Evolutionary conservation across 805 yeast species (phyloP).

Genomic region (Torulaspora quercuum): DNA sequence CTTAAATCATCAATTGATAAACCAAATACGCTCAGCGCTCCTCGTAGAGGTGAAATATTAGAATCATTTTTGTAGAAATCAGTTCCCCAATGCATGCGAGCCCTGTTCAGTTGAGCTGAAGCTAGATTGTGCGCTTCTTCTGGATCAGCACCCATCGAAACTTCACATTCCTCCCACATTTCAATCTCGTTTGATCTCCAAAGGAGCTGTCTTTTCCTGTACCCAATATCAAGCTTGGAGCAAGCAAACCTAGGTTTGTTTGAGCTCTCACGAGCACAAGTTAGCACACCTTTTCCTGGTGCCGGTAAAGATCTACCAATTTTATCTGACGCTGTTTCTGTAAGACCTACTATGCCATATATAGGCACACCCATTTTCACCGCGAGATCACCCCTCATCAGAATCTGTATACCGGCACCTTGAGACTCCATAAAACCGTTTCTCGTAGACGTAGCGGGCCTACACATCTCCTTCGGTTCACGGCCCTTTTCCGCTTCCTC

Average conservation of each 20-base stretch:
- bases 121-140: constrained; percentile 70
- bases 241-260: constrained; percentile 30
- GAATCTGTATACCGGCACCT: constrained; percentile 85
- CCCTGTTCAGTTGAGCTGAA: constrained; percentile 70
- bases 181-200: constrained; percentile 68
- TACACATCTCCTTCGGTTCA: constrained; percentile 86
- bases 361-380: constrained; percentile 89
- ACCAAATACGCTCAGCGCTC: constrained; percentile 86
- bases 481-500: constrained; percentile 77
- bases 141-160: constrained; percentile 9
- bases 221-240: constrained; percentile 14
- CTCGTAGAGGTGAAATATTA: constrained; percentile 87
- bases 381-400: constrained; percentile 83
- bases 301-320: constrained; percentile 91
- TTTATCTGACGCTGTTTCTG: constrained; percentile 86
- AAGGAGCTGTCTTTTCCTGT: constrained; percentile 19
- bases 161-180: constrained; percentile 64
- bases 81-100: constrained; percentile 85
- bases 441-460: constrained; percentile 84
- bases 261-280: constrained; percentile 77
- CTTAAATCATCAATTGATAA: constrained; percentile 84
- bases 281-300: constrained; percentile 89
- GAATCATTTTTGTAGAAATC: constrained; percentile 81
- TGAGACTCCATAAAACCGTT: constrained; percentile 92
- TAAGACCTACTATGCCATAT: constrained; percentile 75